A percentile compares a stretch with the other conserved stretches of the same genome.
Evolutionary conservation across 306 rosid genomes (phyloP).

Genomic region (Dryas alaskensis): DNA sequence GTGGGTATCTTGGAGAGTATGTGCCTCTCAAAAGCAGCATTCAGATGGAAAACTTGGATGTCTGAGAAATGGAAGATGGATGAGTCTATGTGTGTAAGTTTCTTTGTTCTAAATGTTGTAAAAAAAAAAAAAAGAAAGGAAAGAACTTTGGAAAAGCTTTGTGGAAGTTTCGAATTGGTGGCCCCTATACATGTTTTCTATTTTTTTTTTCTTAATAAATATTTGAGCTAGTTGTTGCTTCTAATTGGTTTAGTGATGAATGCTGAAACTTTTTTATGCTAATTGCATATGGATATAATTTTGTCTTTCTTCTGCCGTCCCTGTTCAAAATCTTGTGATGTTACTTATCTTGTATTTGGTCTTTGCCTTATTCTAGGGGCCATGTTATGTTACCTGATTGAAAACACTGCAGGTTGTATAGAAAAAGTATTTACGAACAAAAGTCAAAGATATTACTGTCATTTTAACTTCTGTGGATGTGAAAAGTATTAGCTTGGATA

Average conservation of each 20-base stretch:
- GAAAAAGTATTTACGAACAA: background rate
- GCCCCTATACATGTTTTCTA: background rate
- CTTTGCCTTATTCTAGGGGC: background rate
- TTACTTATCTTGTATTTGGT: background rate
- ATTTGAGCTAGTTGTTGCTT: conserved; percentile 9
- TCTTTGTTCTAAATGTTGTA: conserved; percentile 10
- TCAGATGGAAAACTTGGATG: conserved; percentile 88
- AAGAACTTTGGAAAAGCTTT: background rate
- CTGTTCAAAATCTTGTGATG: background rate
- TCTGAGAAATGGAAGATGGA: conserved; percentile 29
- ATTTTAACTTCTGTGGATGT: background rate
- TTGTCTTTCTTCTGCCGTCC: background rate
- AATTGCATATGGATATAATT: background rate
- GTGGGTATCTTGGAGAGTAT: conserved; percentile 96
- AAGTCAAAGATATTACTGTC: background rate
- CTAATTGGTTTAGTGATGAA: background rate
- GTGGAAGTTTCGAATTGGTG: conserved; percentile 2
- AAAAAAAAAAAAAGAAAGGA: background rate
- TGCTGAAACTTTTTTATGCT: background rate
- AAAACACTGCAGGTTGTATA: background rate
- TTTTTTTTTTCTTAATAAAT: background rate
- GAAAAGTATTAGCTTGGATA: background rate
- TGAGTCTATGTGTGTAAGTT: conserved; percentile 36
- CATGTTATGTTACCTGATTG: background rate
- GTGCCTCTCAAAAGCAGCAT: conserved; percentile 94